Conservation (phyloP, 225 moss, liverwort and hornwort genomes). For the Physcomitrellopsis africana region DNA sequence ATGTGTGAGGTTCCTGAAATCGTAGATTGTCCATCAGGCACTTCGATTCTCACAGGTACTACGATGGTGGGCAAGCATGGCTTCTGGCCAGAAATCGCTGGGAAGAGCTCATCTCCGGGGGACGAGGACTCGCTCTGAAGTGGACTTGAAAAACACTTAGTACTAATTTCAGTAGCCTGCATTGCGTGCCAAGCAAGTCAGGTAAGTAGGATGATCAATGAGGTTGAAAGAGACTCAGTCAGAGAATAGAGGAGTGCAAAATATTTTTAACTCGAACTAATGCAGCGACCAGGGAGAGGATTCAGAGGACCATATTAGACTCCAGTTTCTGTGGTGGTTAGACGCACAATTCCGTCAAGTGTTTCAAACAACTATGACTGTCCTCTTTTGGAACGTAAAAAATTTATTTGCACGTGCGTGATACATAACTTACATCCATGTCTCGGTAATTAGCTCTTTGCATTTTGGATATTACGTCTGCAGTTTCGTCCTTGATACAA, state of each 20-base stretch:
- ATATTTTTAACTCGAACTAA: not conserved
- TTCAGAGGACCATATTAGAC: too few species aligned
- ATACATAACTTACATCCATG: constrained; percentile 22
- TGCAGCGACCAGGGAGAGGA: too few species aligned
- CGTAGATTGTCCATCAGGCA: constrained; percentile 14
- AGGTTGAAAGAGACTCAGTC: not conserved
- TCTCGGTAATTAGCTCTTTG: constrained; percentile 6
- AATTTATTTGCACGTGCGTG: not conserved
- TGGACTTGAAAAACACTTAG: not conserved
- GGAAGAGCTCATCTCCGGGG: constrained; percentile 8
- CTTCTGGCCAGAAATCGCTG: constrained; percentile 6
- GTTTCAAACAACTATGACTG: not conserved
- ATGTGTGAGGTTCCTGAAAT: not conserved
- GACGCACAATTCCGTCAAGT: too few species aligned
- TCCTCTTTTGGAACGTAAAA: not conserved
- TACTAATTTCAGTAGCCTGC: constrained; percentile 12
- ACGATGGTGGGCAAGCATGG: not conserved
- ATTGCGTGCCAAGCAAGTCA: constrained; percentile 15
- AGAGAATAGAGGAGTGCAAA: not conserved
- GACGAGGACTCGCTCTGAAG: constrained; percentile 4
- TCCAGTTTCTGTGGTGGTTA: too few species aligned
- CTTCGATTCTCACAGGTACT: constrained; percentile 8
- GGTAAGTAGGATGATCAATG: constrained; percentile 1
- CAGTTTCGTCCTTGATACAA: constrained; percentile 9
- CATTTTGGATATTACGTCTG: not conserved